Evolutionary conservation across 1,139 yeast genomes (phyloP).

Genomic region (Insectozyma bohioensis): DNA sequence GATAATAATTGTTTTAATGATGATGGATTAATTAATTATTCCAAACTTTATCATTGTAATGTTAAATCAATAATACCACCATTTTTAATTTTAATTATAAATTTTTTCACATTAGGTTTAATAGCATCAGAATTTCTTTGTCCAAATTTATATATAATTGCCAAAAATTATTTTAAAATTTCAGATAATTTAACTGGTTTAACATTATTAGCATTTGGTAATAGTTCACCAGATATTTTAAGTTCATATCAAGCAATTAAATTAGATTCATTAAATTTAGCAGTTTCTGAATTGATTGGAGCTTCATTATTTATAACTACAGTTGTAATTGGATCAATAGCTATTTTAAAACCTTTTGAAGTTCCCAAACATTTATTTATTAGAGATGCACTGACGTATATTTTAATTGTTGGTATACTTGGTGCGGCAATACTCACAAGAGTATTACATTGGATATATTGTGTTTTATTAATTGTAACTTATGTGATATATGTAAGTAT

Average conservation of each 20-base stretch:
- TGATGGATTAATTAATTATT: constrained; percentile 45
- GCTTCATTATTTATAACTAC: constrained; percentile 79
- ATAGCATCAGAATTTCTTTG: constrained; percentile 77
- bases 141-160: constrained; percentile 67
- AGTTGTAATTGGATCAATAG: constrained; percentile 75
- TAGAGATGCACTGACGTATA: constrained; percentile 57
- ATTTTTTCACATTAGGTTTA: constrained; percentile 65
- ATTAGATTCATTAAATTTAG: constrained; percentile 67
- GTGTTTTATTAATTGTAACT: constrained; percentile 47
- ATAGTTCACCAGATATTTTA: constrained; percentile 88
- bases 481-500: constrained; percentile 57
- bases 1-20: constrained; percentile 39
- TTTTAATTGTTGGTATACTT: constrained; percentile 40
- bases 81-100: constrained; percentile 21
- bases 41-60: constrained; percentile 40
- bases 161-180: constrained; percentile 52
- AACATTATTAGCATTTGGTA: constrained; percentile 86
- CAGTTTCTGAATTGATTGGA: constrained; percentile 85
- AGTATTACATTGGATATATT: constrained; percentile 41
- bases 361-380: constrained; percentile 51
- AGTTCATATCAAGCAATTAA: constrained; percentile 81
- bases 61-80: constrained; percentile 16
- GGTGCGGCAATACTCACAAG: constrained; percentile 8
- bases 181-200: constrained; percentile 84
- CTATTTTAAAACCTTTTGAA: constrained; percentile 62